Conservation (phyloP, 306 rosid species). For the Pterocarpus santalinus region DNA sequence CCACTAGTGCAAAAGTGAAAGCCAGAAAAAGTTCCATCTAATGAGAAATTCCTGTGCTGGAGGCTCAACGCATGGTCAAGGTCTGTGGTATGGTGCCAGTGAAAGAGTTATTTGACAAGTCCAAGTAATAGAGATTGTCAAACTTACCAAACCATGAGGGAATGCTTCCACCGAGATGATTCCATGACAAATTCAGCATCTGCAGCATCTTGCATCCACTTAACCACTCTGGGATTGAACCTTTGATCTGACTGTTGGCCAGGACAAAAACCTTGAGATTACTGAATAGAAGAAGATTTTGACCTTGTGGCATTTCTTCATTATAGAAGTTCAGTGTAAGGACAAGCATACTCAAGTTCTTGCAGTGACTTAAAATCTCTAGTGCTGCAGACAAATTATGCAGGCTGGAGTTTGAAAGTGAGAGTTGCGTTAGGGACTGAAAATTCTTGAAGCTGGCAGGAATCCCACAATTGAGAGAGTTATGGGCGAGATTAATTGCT, state of each 20-base stretch:
- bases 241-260: conserved; percentile 52
- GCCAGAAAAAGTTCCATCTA: not conserved
- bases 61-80: conserved; percentile 40
- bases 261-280: conserved; percentile 49
- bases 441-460: conserved; percentile 48
- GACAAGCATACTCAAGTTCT: conserved; percentile 41
- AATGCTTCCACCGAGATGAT: conserved; percentile 50
- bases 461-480: conserved; percentile 35
- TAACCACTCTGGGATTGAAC: conserved; percentile 64
- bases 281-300: conserved; percentile 32
- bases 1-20: conserved; percentile 7
- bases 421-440: conserved; percentile 39
- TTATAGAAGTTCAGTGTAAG: conserved; percentile 46
- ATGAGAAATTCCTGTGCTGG: conserved; percentile 23
- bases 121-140: conserved; percentile 40
- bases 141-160: conserved; percentile 55
- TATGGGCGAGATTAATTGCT: conserved; percentile 41
- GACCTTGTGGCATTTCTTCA: conserved; percentile 50
- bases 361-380: conserved; percentile 49
- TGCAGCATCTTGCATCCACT: conserved; percentile 50
- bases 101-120: conserved; percentile 60
- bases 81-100: conserved; percentile 46
- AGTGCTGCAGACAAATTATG: conserved; percentile 53
- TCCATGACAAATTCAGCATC: conserved; percentile 61
- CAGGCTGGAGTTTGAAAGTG: conserved; percentile 38